These are phyloP conservation scores for Aspergillus baeticus DNA, from an alignment of 495 filamentous ascomycete genomes.

Conservation along the genomic window DNA sequence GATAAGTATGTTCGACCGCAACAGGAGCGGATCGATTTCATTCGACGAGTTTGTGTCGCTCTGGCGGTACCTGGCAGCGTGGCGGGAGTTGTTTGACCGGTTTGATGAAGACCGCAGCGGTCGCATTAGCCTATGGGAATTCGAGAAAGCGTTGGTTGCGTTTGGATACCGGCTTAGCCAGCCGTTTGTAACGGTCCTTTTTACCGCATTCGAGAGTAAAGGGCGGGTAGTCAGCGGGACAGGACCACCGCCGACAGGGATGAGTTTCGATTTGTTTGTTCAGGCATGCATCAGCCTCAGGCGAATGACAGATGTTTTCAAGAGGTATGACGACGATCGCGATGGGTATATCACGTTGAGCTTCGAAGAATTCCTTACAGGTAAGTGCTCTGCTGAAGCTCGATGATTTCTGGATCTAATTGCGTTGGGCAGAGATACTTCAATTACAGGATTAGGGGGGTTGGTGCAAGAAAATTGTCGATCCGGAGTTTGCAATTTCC, in stretches of 20 bases:
- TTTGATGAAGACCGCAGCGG: slow-evolving; percentile 89
- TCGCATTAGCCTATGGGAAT: slow-evolving; percentile 82
- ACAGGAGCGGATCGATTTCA: slow-evolving; percentile 82
- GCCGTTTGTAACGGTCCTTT: slow-evolving; percentile 79
- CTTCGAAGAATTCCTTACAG: slow-evolving; percentile 78
- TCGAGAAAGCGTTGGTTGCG: slow-evolving; percentile 84
- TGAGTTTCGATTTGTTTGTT: slow-evolving; percentile 97
- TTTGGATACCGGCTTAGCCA: slow-evolving; percentile 91
- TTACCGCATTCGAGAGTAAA: slow-evolving; percentile 62
- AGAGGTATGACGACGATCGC: slow-evolving; percentile 95
- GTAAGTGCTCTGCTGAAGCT: slow-evolving; percentile 30
- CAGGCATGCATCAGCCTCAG: slow-evolving; percentile 95
- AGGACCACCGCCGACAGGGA: slow-evolving; percentile 53
- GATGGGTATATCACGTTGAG: slow-evolving; percentile 87
- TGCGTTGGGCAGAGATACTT: slow-evolving; percentile 32
- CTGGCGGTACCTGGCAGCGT: slow-evolving; percentile 92
- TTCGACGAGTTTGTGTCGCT: slow-evolving; percentile 94
- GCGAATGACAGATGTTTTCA: slow-evolving; percentile 99
- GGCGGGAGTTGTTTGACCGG: slow-evolving; percentile 90
- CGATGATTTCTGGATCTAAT: not conserved
- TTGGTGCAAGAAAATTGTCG: not conserved
- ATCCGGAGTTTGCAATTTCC: not conserved
- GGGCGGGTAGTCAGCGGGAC: slow-evolving; percentile 31
- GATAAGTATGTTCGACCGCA: slow-evolving; percentile 95
- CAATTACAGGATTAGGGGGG: slow-evolving; percentile 38